Evolutionary conservation across 2,329 filamentous ascomycete genomes (phyloP), one percentile per base, ranked within the genome.

Genomic region (Trichoderma sp.): DNA sequence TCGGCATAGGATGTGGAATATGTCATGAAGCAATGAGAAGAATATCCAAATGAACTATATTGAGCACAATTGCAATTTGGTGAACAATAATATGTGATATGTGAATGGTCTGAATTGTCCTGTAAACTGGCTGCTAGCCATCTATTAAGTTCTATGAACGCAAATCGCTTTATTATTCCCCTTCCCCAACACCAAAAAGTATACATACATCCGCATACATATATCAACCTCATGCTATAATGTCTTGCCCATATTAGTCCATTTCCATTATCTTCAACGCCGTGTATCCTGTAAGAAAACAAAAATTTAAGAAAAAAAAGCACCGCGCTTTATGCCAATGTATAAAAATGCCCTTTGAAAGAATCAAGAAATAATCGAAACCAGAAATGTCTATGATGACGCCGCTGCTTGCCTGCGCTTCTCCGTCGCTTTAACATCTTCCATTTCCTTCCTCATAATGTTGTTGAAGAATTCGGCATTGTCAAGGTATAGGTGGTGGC

Each of bases 401-500:
- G 59, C 56, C 8, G 59, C 66, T 59, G 67, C 60, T 24, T 41
- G 76, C 38, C 75, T 77, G 63, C 83, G 83, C 75, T 78, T 80
- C 74, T 83, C 82, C 6, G 76, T 76, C 38, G 80, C 79, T 64
- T 79, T 82, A 2, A 88, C 89, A 60, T 89, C 87, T 31, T 88
- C 86, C 80, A 92, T 80, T 79, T 91, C 90, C 77, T 87, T 86
- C 18, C 82, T 83, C 12, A 91, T 83, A 63, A 87, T 84, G 3
- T 86, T 80, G 81, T 91, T 91, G 80, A 91, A 91, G 68, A 88
- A 86, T 0, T 89, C 86, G 0, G 89, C 85, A 77, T 91, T 91
- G 78, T 91, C 90, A 31, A 91, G 83, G 81, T 91, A 91, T 9
- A 91, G 80, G 80, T 91, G 89, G 67, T 91, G 90, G 0, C 90